Percentiles rank a stretch among this genome's conserved stretches.
Evolutionary conservation across 176 grass and related monocot species (phyloP).

Genomic region (Oropetium thomaeum): DNA sequence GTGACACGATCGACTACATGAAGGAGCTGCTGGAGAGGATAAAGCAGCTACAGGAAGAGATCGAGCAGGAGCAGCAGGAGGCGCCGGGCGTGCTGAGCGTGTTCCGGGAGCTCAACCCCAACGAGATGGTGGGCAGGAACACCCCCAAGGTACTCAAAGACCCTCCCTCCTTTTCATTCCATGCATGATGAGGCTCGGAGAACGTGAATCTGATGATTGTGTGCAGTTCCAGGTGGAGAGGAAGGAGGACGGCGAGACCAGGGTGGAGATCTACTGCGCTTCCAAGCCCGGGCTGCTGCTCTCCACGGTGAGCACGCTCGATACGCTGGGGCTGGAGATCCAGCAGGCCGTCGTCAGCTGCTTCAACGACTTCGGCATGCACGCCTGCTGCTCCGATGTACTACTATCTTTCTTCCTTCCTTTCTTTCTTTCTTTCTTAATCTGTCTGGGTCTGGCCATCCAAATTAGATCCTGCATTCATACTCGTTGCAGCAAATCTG

Average conservation of each 20-base stretch:
- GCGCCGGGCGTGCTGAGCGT: conserved; percentile 55
- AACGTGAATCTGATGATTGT: neutral
- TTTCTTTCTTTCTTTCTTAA: too few species aligned
- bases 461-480: too few species aligned
- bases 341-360: conserved; percentile 96
- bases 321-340: conserved; percentile 86
- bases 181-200: too few species aligned
- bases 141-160: conserved; percentile 83
- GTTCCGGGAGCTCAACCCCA: conserved; percentile 72
- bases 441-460: too few species aligned
- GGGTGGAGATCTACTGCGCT: conserved; percentile 89
- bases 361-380: conserved; percentile 99
- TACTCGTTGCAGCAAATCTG: neutral
- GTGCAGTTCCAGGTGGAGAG: conserved; percentile 82
- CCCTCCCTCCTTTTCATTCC: too few species aligned
- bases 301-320: conserved; percentile 82
- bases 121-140: conserved; percentile 83
- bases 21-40: conserved; percentile 97
- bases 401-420: neutral
- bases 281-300: conserved; percentile 86
- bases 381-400: conserved; percentile 95
- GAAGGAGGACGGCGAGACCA: conserved; percentile 64
- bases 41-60: conserved; percentile 71
- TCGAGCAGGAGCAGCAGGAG: conserved; percentile 33
- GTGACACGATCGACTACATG: conserved; percentile 99